Percentiles rank a stretch among this genome's conserved stretches.
Conservation (phyloP, 495 filamentous ascomycete species). For the Aspergillus biplanus region DNA sequence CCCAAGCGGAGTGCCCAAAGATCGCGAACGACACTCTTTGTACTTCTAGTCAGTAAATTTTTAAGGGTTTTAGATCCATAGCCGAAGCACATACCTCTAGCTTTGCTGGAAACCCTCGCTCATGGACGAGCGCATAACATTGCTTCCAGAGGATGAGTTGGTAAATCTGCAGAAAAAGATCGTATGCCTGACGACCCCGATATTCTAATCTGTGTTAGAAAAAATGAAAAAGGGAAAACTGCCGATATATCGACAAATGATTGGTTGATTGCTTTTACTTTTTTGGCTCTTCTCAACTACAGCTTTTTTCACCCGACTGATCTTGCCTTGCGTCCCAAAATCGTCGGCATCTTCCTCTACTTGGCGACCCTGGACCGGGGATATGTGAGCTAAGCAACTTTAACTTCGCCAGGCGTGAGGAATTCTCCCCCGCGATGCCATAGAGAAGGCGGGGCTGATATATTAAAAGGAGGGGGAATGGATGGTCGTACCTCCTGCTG, state of each 20-base stretch:
- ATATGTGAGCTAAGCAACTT: constrained; percentile 1
- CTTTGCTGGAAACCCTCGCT: constrained; percentile 63
- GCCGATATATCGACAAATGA: not conserved
- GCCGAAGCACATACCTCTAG: constrained; percentile 51
- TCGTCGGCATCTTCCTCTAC: constrained; percentile 77
- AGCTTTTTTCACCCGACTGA: constrained; percentile 56
- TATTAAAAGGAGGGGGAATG: not conserved
- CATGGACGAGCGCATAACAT: constrained; percentile 62
- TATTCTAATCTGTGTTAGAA: constrained; percentile 46
- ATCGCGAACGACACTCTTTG: constrained; percentile 60
- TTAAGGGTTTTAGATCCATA: not conserved
- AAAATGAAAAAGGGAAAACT: no score
- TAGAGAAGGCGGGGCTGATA: not conserved
- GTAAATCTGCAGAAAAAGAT: constrained; percentile 80
- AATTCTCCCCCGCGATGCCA: not conserved
- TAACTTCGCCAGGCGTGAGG: not conserved
- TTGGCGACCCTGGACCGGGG: constrained; percentile 43
- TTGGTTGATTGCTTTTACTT: constrained; percentile 38
- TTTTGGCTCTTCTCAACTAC: constrained; percentile 53
- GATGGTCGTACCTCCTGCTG: constrained; percentile 54
- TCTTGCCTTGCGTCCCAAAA: constrained; percentile 67
- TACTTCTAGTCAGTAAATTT: not conserved
- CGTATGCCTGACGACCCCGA: constrained; percentile 64
- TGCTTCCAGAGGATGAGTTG: constrained; percentile 87
- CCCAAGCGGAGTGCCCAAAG: constrained; percentile 71